Percentiles rank a stretch among this genome's conserved stretches.
phyloP scores from a whole-genome alignment of 345 rosid species.

The Crucihimalaya himalaica region DNA sequence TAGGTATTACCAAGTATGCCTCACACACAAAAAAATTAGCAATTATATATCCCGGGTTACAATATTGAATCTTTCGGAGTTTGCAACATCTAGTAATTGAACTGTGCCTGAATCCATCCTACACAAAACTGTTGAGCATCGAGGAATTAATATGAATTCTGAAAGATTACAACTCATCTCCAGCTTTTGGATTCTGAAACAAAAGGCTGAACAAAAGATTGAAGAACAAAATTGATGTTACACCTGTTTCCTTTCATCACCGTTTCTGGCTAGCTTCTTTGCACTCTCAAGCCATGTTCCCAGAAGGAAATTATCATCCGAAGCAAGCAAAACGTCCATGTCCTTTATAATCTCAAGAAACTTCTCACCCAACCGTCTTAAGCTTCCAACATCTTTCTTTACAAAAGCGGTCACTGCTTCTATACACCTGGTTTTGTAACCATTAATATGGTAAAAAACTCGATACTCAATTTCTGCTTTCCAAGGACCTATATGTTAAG shows the following conservation, averaged over 20 bases:
- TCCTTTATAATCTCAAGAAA: constrained; percentile 75
- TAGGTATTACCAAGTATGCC: background rate
- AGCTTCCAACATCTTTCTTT: constrained; percentile 50
- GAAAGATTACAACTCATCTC: background rate
- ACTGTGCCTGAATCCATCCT: background rate
- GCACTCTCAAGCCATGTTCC: constrained; percentile 97
- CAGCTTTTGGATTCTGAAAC: background rate
- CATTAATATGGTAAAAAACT: background rate
- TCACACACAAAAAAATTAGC: background rate
- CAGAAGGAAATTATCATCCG: constrained; percentile 77
- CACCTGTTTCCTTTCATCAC: constrained; percentile 71
- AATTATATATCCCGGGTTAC: background rate
- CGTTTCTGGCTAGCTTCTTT: constrained; percentile 58
- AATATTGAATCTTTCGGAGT: background rate
- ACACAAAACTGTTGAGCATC: background rate
- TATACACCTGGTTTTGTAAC: constrained; percentile 60
- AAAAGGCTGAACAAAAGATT: too few species aligned
- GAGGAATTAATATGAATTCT: too few species aligned
- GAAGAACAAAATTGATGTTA: constrained; percentile 8
- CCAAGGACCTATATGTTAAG: constrained; percentile 87
- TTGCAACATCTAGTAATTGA: background rate
- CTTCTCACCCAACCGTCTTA: constrained; percentile 48
- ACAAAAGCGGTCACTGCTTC: constrained; percentile 67
- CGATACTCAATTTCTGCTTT: constrained; percentile 22
- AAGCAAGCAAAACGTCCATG: constrained; percentile 72